Base-by-base conservation (phyloP, 2,329 filamentous ascomycete species). In the Geoglossum cookeanum region DNA sequence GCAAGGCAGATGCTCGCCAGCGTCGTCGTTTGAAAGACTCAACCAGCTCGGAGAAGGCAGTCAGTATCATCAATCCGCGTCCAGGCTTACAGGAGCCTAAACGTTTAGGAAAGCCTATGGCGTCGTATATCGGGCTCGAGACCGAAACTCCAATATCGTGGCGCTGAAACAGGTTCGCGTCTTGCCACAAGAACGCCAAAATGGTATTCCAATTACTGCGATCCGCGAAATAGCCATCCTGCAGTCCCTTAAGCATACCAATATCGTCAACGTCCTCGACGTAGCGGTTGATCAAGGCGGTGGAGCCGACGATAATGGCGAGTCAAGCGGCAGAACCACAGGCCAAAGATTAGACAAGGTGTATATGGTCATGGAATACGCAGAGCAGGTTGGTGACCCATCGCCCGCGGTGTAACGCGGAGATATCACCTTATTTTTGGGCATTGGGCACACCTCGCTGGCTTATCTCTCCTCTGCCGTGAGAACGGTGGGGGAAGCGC, bases 341-440 rank as follows among this genome's bases (percentile, higher is more conserved):
- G 49, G 22, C n/a, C 37, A 56, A 4, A 52, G 63, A 49, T 58
- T 68, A 60, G 65, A 68, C 56, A 64, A 68, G 58, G 60, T 68
- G 47, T 67, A 68, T 58, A 67, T 69, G 66, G 66, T 68, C 49
- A 68, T 68, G 66, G 68, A 69, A 59, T 68, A 68, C 57, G 66
- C 65, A 60, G 67, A 69, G 63, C 66, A 68, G 67, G 67, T 68
- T 66, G 63, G 66, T 68, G 54, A 57, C 57, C 61, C 63, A 48
- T 57, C 53, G 55, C 48, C 49, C 53, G 53, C 49, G 58, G 60
- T 58, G 33, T 53, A 17, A 53, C 49, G 17, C 30, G n/a, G 49
- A 35, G 29, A n/a, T 53, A 35, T 53, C 49, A 37, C 22, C 9
- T 37, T 17, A n/a, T n/a, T 33, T 53, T 37, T 53, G 57, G 62